These are phyloP conservation scores for Yarrowia sp. DNA, from an alignment of 805 yeast species.

Conservation along the genomic window DNA sequence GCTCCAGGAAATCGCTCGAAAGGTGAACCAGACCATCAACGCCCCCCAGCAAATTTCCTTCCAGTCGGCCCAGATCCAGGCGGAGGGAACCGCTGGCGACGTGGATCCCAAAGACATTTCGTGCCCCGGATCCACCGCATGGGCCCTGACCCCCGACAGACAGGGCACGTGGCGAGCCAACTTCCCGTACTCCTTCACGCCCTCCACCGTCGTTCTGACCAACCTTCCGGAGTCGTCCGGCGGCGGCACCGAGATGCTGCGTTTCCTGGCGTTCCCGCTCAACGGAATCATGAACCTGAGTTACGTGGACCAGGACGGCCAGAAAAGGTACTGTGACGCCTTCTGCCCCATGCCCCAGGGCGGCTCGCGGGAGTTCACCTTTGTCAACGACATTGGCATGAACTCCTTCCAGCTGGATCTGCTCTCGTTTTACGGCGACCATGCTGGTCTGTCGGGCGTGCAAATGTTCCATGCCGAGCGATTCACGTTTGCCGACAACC, in stretches of 20 bases:
- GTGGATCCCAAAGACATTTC: conserved; percentile 51
- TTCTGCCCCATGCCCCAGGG: conserved; percentile 75
- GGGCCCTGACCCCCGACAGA: conserved; percentile 59
- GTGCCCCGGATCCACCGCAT: conserved; percentile 63
- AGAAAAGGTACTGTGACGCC: conserved; percentile 76
- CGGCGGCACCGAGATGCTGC: conserved; percentile 62
- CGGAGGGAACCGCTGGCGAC: conserved; percentile 42
- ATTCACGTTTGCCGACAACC: conserved; percentile 26
- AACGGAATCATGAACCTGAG: conserved; percentile 91
- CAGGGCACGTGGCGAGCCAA: conserved; percentile 72
- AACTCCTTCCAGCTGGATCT: conserved; percentile 68
- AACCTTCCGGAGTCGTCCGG: conserved; percentile 60
- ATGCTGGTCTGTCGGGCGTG: conserved; percentile 74
- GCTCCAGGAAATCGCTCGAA: conserved; percentile 49
- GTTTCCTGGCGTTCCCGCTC: conserved; percentile 78
- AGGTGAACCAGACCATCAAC: conserved; percentile 55
- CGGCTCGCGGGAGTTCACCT: conserved; percentile 75
- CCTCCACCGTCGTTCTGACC: conserved; percentile 76
- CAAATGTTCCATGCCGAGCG: conserved; percentile 65
- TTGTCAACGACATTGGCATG: conserved; percentile 71
- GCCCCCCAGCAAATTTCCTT: conserved; percentile 44
- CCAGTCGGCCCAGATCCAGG: conserved; percentile 43
- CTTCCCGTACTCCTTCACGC: conserved; percentile 63
- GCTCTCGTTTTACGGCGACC: conserved; percentile 69
- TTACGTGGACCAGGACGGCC: conserved; percentile 71